Evolutionary conservation across 441 rosid genomes (phyloP), one percentile per base, ranked within the genome.

Genomic region (Croton setiger): DNA sequence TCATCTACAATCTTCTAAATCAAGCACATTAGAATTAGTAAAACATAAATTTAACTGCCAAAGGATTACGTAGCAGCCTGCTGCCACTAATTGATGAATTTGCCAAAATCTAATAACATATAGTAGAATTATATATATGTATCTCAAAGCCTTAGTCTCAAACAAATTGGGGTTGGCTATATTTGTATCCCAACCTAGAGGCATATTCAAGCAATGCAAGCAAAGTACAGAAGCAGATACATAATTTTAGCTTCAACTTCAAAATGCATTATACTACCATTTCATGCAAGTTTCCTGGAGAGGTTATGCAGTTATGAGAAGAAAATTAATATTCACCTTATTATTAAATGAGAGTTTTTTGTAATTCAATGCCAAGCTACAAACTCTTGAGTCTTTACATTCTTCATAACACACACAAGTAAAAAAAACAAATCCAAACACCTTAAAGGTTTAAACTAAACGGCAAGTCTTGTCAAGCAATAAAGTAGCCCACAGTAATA

Each of bases 1-100:
- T 79, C 86, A 63, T 82, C 79, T 52, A 60, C 75, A 68, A 72
- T 80, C 99, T 91, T 80, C 99, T 91, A 79, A 74, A 63, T 70
- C 63, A 80, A 62, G 57, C 43, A 53, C 49, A 68, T 20, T 13
- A 11, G 36, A 63, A 64, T 66, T 7, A 14, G 47, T 44, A 56
- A 55, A 55, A 63, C 18, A 66, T 54, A 17, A 69, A 51, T 20
- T 44, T 20, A 27, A 67, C 36, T 39, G 10, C 60, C 43, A 74
- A 69, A 67, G 59, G 51, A 55, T 35, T 53, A 49, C 39, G 54
- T 36, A 60, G 4, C 52, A 56, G 63, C 37, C 8, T 7, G 13
- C 44, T 35, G 44, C 66, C 13, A 33, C 44, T 18, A 57, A 37
- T 44, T 36, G 35, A 73, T 23, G n/a, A 44, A 66, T 33, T 56